Base-by-base conservation (phyloP, 2,329 filamentous ascomycete genomes). In the Ophiostoma triangulosporum region DNA sequence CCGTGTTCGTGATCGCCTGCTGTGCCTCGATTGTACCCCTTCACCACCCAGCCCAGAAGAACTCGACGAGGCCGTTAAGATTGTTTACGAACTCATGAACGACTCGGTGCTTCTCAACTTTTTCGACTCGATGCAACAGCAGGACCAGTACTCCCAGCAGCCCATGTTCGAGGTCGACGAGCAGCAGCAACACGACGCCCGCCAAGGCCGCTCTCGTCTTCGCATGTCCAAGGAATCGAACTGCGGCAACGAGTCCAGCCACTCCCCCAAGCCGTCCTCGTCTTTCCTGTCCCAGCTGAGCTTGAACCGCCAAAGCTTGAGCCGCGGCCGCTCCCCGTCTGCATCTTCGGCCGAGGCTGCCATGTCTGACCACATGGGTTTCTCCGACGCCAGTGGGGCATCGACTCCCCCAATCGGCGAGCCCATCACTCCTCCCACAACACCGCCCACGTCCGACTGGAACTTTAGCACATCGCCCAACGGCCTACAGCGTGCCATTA, bases 31-130 rank as follows among this genome's bases (percentile, higher is more conserved):
- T 7, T 73, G 73, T 56, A 68, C 76, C 14, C 67, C 71, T 1
- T 70, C 74, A 0, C 88, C 91, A 6, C 84, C 84, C 5, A 71
- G 80, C 55, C 90, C 93, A 1, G 79, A 83, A 38, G 79, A 82
- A 53, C 73, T 98, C 15, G 85, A 94, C 56, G 78, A 86, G 50
- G 89, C 93, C 20, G 86, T 95, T 24, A 78, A 79, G 57, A 94
- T 95, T 57, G 87, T 96, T 38, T 90, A 91, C 66, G 93, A 97
- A 61, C 73, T 98, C 54, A 97, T 98, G 90, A 94, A 95, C 62
- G 93, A 97, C 65, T 96, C 90, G 3, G 87, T 97, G 0, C 74
- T 97, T 51, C 83, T 95, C 0, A 90, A 91, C 0, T 98, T 97
- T 64, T 75, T 97, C 52, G 91, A 95, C 58, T 78, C 76, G 0